phyloP scores from a whole-genome alignment of 139 green algal genomes.

The Haematococcus lacustris region DNA sequence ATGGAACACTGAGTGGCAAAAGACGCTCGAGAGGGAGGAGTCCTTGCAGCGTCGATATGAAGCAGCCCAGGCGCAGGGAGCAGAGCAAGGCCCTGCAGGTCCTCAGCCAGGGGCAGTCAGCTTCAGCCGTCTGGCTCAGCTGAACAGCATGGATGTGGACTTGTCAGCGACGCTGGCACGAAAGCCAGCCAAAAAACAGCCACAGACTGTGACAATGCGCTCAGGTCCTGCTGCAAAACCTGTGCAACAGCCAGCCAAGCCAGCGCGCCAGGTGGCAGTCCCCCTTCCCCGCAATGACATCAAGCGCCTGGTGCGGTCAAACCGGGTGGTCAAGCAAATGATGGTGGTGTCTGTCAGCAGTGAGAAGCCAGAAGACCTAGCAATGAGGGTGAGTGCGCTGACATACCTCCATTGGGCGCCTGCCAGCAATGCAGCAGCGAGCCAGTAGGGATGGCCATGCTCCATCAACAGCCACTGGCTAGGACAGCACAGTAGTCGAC shows the following conservation, averaged over 20 bases:
- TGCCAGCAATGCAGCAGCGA: no score
- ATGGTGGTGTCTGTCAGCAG: slow-evolving; percentile 11
- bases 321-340: slow-evolving; percentile 8
- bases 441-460: no score
- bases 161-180: no score
- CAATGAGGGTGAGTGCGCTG: slow-evolving; percentile 5
- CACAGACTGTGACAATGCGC: no score
- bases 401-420: no score
- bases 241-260: no score
- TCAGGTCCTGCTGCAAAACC: no score
- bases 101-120: slow-evolving; percentile 28
- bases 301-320: slow-evolving; percentile 6
- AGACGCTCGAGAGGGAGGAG: slow-evolving; percentile 8
- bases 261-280: no score
- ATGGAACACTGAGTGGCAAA: slow-evolving; percentile 80
- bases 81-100: neutral
- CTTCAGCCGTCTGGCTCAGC: slow-evolving; percentile 36
- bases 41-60: slow-evolving; percentile 18
- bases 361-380: slow-evolving; percentile 13
- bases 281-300: slow-evolving; percentile 19
- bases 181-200: no score
- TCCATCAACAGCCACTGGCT: no score
- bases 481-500: no score
- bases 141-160: slow-evolving; percentile 65
- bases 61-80: neutral